Evolutionary conservation across 768 basidiomycete genomes (phyloP).

Genomic region (Tulasnella sp.): DNA sequence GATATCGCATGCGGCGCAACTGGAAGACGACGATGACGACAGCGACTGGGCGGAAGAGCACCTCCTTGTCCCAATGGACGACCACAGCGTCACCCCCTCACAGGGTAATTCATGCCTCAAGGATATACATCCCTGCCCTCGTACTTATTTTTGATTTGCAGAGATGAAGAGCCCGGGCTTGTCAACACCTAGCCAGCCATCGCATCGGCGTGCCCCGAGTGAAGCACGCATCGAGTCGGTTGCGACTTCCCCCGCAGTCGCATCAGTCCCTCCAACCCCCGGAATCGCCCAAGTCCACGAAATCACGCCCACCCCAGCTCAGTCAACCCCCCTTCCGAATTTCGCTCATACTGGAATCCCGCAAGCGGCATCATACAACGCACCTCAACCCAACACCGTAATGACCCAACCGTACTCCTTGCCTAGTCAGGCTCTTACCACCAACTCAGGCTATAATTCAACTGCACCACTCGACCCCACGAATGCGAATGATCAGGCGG

Average conservation of each 20-base stretch:
- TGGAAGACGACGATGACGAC: slow-evolving; percentile 26
- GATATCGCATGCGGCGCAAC: not conserved
- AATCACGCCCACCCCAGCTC: not conserved
- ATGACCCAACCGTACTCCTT: not conserved
- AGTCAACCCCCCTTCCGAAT: not conserved
- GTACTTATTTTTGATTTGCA: not conserved
- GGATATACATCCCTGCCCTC: not conserved
- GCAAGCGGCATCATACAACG: not conserved
- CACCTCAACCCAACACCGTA: not conserved
- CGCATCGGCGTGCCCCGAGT: not conserved
- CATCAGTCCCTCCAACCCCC: not conserved
- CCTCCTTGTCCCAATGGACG: slow-evolving; percentile 24
- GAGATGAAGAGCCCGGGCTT: not conserved
- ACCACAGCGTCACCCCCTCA: not conserved
- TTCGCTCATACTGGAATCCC: not conserved
- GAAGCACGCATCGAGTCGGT: slow-evolving; percentile 6
- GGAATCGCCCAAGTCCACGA: not conserved
- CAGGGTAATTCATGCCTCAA: not conserved
- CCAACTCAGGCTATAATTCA: not conserved
- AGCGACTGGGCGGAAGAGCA: slow-evolving; percentile 38
- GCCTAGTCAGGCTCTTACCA: not conserved
- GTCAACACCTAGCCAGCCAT: not conserved
- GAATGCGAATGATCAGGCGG: slow-evolving; percentile 43
- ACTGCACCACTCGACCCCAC: not conserved
- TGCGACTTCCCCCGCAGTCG: not conserved